Evolutionary conservation across 805 yeast genomes (phyloP), one percentile per base, ranked within the genome.

Genomic region (Torulaspora maleeae): DNA sequence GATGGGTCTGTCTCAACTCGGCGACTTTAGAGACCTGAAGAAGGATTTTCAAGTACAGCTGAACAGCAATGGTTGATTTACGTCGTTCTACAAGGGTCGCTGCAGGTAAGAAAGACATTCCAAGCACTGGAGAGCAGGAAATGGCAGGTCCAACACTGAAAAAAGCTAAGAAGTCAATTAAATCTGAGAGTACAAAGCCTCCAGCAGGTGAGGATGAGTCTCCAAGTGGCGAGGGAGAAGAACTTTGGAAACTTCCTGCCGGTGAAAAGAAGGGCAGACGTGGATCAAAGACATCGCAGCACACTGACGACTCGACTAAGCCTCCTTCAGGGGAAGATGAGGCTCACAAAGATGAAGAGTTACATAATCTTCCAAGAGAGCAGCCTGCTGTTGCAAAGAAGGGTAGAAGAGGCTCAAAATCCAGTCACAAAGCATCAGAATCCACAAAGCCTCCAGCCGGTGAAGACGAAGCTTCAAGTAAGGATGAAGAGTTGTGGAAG

Each of bases 71-170:
- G 52, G 48, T 36, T 12, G 66, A 55, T 47, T 35, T 65, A 38
- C 62, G 69, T 48, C 64, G 67, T 36, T 64, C 68, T 8, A 48
- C 61, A 10, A 63, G 67, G 45, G 38, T 57, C 6, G 50, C 53
- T 10, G 39, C 51, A 17, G 43, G 33, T n/a, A 50, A 52, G 39
- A 53, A 50, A 37, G 45, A 32, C 8, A 20, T 39, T 19, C 33
- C 28, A 16, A 33, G 32, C 16, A 29, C 27, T 24, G 42, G 39
- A 36, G 49, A 38, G 13, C 44, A 22, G 10, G 29, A 39, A 8
- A 30, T 25, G 13, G 36, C 39, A 11, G 47, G 51, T 12, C 27
- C 60, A 1, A 58, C 59, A 49, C 55, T 50, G 16, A 41, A 55
- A 9, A 63, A 63, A 45, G 58, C 59, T 19, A 43, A 41, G 35